Evolutionary conservation across 148 eudicot genomes (phyloP), one percentile per base, ranked within the genome.

Genomic region (Rhododendron henanense): DNA sequence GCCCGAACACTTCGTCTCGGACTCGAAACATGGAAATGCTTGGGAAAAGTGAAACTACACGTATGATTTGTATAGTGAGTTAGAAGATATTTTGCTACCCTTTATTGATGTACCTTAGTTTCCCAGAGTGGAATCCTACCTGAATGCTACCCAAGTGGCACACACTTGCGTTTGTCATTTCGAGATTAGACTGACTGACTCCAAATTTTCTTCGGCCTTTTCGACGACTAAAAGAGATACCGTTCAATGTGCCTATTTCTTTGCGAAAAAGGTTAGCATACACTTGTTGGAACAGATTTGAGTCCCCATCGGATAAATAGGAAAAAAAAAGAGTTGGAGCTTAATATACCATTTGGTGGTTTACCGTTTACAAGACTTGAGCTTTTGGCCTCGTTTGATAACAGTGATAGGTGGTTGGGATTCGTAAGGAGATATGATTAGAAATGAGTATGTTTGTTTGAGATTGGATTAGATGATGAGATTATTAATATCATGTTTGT

Each of bases 111-210:
- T 28, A 28, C 9, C 76, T 31, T 71, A 14, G 76, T 71, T 71
- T 31, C 31, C 39, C 39, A 71, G 76, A 71, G 76, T 71, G 76
- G 76, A 71, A 71, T 71, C 76, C 76, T 71, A 71, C 76, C 14
- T 14, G 19, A 71, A 71, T 14, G 18, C 39, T 71, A 71, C 76
- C 76, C 39, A 71, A 31, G 19, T 71, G 39, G 76, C 39, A 31
- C 19, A 31, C 1, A 31, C 31, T 31, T 1, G 5, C 6, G 31
- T 13, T 28, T 11, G 37, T 69, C 47, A 18, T 16, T 6, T 75
- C 6, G 47, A 75, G 79, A 75, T 37, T 6, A 37, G 4, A 75
- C n/a, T n/a, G n/a, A n/a, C n/a, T n/a, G n/a, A n/a, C 13, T 75
- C 7, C 10, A 18, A 37, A 37, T 16, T 75, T 39, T 73, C 77